Evolutionary conservation across 2,329 filamentous ascomycete genomes (phyloP).

Genomic region (Seiridium cupressi): DNA sequence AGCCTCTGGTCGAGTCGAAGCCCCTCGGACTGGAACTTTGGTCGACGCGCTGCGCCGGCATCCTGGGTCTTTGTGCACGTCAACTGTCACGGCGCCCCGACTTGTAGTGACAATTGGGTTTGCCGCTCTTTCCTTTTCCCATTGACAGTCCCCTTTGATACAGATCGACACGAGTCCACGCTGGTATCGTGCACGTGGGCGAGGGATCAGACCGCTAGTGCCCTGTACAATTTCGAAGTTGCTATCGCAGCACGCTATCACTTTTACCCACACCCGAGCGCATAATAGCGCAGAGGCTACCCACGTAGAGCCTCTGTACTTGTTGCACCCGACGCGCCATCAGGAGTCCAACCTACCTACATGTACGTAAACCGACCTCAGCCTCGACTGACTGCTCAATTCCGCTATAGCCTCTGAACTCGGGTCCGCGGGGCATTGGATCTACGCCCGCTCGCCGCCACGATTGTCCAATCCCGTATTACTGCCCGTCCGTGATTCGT

Average conservation of each 20-base stretch:
- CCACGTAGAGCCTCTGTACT: not conserved
- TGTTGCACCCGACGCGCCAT: not conserved
- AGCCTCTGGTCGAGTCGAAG: not conserved
- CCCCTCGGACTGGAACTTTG: not conserved
- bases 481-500: not conserved
- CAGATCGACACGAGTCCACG: not conserved
- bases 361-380: too few relatives aligned
- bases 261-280: not conserved
- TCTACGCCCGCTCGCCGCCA: not conserved
- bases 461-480: not conserved
- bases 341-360: not conserved
- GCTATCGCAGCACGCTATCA: slow-evolving; percentile 2
- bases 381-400: not conserved
- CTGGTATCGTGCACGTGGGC: not conserved
- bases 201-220: not conserved
- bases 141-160: not conserved
- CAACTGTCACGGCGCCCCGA: not conserved
- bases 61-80: not conserved
- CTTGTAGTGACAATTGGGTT: not conserved
- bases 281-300: slow-evolving; percentile 4
- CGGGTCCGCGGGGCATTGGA: not conserved
- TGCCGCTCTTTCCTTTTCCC: not conserved
- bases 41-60: not conserved
- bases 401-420: not conserved
- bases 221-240: not conserved